These are phyloP conservation scores for Tripterygium wilfordii DNA, from an alignment of 177 flowering plant species.

Conservation along the genomic window DNA sequence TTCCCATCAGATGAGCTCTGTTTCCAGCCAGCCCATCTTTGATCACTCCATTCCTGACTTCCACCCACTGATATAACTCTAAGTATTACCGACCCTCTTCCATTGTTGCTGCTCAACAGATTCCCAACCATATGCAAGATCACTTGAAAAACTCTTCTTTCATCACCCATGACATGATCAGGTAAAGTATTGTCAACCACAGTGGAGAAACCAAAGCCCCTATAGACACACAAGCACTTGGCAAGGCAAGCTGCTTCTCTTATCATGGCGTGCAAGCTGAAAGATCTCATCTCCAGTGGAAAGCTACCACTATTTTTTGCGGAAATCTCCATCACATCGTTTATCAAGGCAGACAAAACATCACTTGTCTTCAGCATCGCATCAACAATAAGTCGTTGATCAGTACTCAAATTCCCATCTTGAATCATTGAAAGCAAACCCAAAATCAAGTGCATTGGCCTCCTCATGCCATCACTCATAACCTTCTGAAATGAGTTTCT, in stretches of 20 bases:
- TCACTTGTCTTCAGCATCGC: slow-evolving; percentile 64
- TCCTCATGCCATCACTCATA: slow-evolving; percentile 85
- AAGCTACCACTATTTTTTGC: slow-evolving; percentile 51
- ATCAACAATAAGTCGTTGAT: slow-evolving; percentile 59
- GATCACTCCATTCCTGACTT: slow-evolving; percentile 48
- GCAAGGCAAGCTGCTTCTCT: slow-evolving; percentile 81
- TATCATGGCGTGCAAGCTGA: slow-evolving; percentile 59
- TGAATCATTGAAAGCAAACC: slow-evolving; percentile 78
- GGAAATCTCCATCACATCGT: slow-evolving; percentile 78
- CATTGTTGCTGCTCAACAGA: slow-evolving; percentile 36
- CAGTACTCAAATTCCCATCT: slow-evolving; percentile 43
- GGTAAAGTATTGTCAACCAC: slow-evolving; percentile 62
- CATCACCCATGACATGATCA: slow-evolving; percentile 72
- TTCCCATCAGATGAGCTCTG: slow-evolving; percentile 42
- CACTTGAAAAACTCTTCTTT: slow-evolving; percentile 84
- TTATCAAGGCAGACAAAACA: slow-evolving; percentile 72
- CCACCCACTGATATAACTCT: slow-evolving; percentile 34
- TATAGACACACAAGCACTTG: slow-evolving; percentile 58
- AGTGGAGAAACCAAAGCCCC: slow-evolving; percentile 46
- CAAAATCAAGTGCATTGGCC: slow-evolving; percentile 84
- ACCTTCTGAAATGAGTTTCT: slow-evolving; percentile 77
- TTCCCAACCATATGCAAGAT: slow-evolving; percentile 89
- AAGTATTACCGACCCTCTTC: slow-evolving; percentile 38
- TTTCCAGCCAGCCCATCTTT: slow-evolving; percentile 62
- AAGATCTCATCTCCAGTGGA: slow-evolving; percentile 49